These are phyloP conservation scores for Saturnispora halmiae DNA, from an alignment of 805 yeast species.

Conservation along the genomic window DNA sequence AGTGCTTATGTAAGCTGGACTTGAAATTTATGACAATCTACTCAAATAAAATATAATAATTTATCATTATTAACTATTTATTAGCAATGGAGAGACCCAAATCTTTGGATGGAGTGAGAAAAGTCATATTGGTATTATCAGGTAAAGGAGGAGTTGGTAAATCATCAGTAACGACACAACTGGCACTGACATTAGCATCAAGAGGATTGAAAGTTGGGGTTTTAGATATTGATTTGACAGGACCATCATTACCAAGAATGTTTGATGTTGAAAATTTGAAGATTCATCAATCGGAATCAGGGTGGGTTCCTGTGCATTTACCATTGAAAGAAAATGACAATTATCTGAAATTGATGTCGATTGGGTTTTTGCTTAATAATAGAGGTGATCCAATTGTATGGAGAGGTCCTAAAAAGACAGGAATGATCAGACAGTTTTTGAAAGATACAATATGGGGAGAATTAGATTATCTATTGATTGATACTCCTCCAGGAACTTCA, in stretches of 20 bases:
- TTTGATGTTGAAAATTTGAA: slow-evolving; percentile 78
- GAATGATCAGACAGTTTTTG: slow-evolving; percentile 91
- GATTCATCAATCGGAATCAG: slow-evolving; percentile 77
- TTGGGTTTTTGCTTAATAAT: slow-evolving; percentile 78
- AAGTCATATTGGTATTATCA: slow-evolving; percentile 72
- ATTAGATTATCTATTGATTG: slow-evolving; percentile 73
- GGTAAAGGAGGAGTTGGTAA: slow-evolving; percentile 99
- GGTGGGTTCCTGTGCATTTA: slow-evolving; percentile 87
- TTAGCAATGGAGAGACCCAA: slow-evolving; percentile 15
- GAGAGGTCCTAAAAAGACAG: slow-evolving; percentile 98
- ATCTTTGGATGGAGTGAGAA: slow-evolving; percentile 46
- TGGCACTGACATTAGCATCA: slow-evolving; percentile 70
- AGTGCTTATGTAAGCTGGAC: neutral
- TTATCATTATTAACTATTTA: neutral
- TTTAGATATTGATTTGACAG: slow-evolving; percentile 88
- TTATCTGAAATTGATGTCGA: slow-evolving; percentile 53
- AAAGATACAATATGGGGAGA: slow-evolving; percentile 88
- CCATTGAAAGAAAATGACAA: slow-evolving; percentile 17
- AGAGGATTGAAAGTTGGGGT: slow-evolving; percentile 85
- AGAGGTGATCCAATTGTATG: slow-evolving; percentile 90
- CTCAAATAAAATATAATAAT: neutral
- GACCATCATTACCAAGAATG: slow-evolving; percentile 95
- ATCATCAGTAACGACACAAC: slow-evolving; percentile 89
- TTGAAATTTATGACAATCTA: neutral
- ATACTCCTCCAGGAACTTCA: slow-evolving; percentile 98